phyloP scores from a whole-genome alignment of 805 yeast species.

The Scheffersomyces stipitis region DNA sequence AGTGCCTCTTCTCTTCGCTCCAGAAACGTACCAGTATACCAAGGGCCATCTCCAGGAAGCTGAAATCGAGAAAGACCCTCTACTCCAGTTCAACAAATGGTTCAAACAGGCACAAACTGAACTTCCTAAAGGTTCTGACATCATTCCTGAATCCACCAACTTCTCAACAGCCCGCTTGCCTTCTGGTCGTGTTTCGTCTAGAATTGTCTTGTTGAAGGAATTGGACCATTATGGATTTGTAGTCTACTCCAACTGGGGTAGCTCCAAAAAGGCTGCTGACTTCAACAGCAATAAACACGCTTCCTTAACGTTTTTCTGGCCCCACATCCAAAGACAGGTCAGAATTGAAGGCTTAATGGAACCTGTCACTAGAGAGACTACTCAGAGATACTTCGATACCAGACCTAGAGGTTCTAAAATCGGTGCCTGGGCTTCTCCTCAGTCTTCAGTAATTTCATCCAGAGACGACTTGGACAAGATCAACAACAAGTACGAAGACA shows the following conservation, averaged over 20 bases:
- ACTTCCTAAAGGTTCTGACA: conserved; percentile 42
- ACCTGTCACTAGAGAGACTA: conserved; percentile 67
- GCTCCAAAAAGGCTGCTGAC: conserved; percentile 79
- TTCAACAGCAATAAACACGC: conserved; percentile 72
- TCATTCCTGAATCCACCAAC: conserved; percentile 78
- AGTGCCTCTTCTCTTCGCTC: conserved; percentile 61
- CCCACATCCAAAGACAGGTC: conserved; percentile 84
- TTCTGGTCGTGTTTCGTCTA: conserved; percentile 82
- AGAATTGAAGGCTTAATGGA: conserved; percentile 87
- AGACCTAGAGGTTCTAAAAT: conserved; percentile 91
- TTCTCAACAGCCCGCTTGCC: conserved; percentile 90
- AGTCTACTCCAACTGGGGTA: conserved; percentile 88
- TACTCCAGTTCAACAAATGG: conserved; percentile 81
- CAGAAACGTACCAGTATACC: conserved; percentile 84
- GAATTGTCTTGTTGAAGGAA: conserved; percentile 86
- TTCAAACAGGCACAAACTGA: conserved; percentile 46
- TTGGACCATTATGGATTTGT: conserved; percentile 82
- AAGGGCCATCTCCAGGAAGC: conserved; percentile 57
- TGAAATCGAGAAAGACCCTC: conserved; percentile 60
- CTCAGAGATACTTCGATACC: conserved; percentile 75
- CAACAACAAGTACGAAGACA: conserved; percentile 47
- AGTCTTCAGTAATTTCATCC: conserved; percentile 57
- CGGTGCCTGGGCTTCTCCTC: conserved; percentile 98
- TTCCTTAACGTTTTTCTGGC: conserved; percentile 90
- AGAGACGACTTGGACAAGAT: conserved; percentile 64